Evolutionary conservation across 805 yeast genomes (phyloP).

Genomic region (Candida lessepsii): DNA sequence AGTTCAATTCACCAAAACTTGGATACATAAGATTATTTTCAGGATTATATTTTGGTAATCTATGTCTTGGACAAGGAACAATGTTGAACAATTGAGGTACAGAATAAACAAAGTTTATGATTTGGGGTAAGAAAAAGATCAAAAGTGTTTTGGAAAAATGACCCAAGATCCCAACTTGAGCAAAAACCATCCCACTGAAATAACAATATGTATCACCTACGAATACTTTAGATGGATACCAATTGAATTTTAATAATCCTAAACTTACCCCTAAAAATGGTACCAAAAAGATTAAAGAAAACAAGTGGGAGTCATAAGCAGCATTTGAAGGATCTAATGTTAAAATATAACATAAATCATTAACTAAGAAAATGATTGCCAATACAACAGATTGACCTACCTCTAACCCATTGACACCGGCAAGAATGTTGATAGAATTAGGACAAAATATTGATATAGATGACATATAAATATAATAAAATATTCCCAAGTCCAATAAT

Average conservation of each 20-base stretch:
- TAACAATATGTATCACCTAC: conserved; percentile 99
- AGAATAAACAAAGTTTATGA: conserved; percentile 84
- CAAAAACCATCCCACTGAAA: conserved; percentile 98
- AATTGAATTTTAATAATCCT: conserved; percentile 74
- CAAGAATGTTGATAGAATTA: conserved; percentile 90
- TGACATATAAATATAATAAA: conserved; percentile 89
- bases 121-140: conserved; percentile 86
- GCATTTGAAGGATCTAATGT: conserved; percentile 38
- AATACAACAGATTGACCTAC: conserved; percentile 90
- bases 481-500: conserved; percentile 69
- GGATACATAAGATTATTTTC: conserved; percentile 75
- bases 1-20: conserved; percentile 35
- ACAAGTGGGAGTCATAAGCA: conserved; percentile 78
- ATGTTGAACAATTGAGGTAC: conserved; percentile 87
- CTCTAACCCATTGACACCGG: conserved; percentile 95
- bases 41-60: conserved; percentile 76
- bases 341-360: conserved; percentile 71
- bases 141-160: conserved; percentile 93
- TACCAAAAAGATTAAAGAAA: conserved; percentile 73
- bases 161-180: conserved; percentile 92
- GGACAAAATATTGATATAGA: conserved; percentile 92
- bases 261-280: conserved; percentile 86
- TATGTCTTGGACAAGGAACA: conserved; percentile 93
- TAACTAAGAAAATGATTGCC: conserved; percentile 65
- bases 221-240: conserved; percentile 90